Percentiles rank a stretch among this genome's conserved stretches.
phyloP scores from a whole-genome alignment of 179 eudicot species.

The Corrigiola litoralis region DNA sequence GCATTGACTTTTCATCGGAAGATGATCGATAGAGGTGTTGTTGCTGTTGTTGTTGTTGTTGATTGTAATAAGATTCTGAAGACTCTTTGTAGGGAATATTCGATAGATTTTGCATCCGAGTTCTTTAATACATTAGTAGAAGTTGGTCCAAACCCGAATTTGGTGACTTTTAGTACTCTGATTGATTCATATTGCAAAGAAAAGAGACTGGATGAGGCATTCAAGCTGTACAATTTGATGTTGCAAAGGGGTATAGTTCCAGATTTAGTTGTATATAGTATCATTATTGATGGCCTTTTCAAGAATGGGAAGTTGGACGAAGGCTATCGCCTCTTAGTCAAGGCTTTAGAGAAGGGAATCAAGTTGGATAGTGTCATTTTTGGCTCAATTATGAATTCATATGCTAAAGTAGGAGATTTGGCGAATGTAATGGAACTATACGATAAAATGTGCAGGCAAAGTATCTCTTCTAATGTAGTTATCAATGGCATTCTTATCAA shows the following conservation, averaged over 20 bases:
- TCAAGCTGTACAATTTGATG: constrained; percentile 43
- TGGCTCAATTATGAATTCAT: constrained; percentile 52
- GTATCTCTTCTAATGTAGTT: constrained; percentile 37
- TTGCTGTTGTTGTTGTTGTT: constrained; percentile 33
- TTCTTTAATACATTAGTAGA: constrained; percentile 36
- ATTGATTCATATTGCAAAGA: constrained; percentile 45
- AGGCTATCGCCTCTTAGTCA: constrained; percentile 36
- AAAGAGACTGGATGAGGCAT: constrained; percentile 41
- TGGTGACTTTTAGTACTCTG: constrained; percentile 57
- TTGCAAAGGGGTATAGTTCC: constrained; percentile 38
- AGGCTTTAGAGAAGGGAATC: constrained; percentile 38
- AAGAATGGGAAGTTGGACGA: constrained; percentile 41
- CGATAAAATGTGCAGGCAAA: constrained; percentile 38
- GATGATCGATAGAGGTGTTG: constrained; percentile 42
- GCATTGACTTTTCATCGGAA: constrained; percentile 43
- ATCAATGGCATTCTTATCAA: constrained; percentile 52
- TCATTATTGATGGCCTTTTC: constrained; percentile 50
- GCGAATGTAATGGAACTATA: constrained; percentile 40
- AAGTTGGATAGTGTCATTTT: constrained; percentile 48
- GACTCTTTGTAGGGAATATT: constrained; percentile 31
- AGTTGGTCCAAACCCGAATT: constrained; percentile 58
- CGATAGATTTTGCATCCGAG: constrained; percentile 28
- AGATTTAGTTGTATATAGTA: constrained; percentile 51
- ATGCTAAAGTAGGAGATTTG: constrained; percentile 41
- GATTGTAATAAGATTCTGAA: constrained; percentile 56